Evolutionary conservation across 2,329 filamentous ascomycete species (phyloP).

Genomic region (Orbilia blumenaviensis): DNA sequence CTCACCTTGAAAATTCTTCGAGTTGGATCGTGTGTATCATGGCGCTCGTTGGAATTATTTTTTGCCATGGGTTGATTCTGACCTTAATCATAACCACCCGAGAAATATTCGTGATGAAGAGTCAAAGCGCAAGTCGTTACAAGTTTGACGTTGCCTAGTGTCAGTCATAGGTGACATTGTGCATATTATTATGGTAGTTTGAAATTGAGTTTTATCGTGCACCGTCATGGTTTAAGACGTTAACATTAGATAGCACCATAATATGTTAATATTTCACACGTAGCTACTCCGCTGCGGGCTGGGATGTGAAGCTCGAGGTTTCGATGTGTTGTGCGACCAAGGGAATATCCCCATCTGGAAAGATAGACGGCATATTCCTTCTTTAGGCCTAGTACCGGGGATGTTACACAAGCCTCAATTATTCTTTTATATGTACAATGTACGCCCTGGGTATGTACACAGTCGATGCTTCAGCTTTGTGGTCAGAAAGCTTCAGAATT

Average conservation of each 20-base stretch:
- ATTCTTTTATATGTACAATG: no score
- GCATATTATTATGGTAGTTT: no score
- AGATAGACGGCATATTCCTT: slow-evolving; percentile 14
- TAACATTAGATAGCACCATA: no score
- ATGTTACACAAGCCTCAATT: slow-evolving; percentile 1
- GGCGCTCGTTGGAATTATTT: background rate
- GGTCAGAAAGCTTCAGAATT: no score
- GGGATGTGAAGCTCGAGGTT: no score
- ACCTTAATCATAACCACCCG: background rate
- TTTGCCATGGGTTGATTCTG: background rate
- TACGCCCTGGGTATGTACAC: no score
- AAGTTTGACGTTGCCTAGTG: no score
- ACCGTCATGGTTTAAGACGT: no score
- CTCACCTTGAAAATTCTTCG: background rate
- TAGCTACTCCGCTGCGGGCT: no score
- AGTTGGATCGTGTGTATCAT: background rate
- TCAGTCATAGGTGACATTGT: no score
- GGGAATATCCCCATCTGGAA: background rate
- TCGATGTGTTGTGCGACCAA: background rate
- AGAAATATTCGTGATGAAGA: background rate
- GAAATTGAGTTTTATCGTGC: no score
- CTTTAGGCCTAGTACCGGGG: background rate
- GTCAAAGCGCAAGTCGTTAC: background rate
- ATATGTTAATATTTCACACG: background rate
- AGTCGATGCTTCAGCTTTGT: no score